These are phyloP conservation scores for Candida adriatica DNA, from an alignment of 805 yeast species.

Conservation along the genomic window DNA sequence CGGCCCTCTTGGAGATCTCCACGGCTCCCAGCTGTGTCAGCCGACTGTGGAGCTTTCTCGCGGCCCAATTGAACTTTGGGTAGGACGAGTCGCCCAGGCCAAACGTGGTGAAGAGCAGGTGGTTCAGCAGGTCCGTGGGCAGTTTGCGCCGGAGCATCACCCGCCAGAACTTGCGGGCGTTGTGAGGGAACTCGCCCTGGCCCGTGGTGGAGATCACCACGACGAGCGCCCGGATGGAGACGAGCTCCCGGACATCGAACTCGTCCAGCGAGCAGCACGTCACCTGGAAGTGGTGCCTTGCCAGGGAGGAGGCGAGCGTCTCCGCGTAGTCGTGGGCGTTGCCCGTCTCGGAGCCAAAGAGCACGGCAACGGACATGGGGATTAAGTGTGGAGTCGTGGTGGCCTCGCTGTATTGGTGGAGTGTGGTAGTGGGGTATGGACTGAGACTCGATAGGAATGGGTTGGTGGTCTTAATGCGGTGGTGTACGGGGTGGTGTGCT, in stretches of 20 bases:
- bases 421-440: too few species aligned
- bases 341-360: slow-evolving; percentile 93
- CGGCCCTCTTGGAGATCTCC: slow-evolving; percentile 69
- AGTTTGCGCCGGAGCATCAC: slow-evolving; percentile 63
- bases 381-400: slow-evolving; percentile 1
- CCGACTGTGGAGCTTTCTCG: slow-evolving; percentile 73
- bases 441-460: too few species aligned
- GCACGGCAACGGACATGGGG: slow-evolving; percentile 41
- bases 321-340: slow-evolving; percentile 82
- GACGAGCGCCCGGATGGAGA: slow-evolving; percentile 40
- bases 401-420: not conserved
- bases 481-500: too few species aligned
- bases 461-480: too few species aligned
- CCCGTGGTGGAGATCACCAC: slow-evolving; percentile 87
- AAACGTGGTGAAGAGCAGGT: slow-evolving; percentile 60
- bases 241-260: slow-evolving; percentile 46
- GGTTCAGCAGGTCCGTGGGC: slow-evolving; percentile 52
- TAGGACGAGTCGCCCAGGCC: slow-evolving; percentile 95
- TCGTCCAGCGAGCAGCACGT: slow-evolving; percentile 50
- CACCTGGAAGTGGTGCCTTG: slow-evolving; percentile 45
- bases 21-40: slow-evolving; percentile 73
- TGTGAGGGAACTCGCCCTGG: slow-evolving; percentile 87
- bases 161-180: slow-evolving; percentile 68
- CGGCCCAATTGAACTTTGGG: slow-evolving; percentile 84
- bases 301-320: slow-evolving; percentile 47